Base-by-base conservation (phyloP, 352 stramenopile genomes). In the Pythium dissimile region DNA sequence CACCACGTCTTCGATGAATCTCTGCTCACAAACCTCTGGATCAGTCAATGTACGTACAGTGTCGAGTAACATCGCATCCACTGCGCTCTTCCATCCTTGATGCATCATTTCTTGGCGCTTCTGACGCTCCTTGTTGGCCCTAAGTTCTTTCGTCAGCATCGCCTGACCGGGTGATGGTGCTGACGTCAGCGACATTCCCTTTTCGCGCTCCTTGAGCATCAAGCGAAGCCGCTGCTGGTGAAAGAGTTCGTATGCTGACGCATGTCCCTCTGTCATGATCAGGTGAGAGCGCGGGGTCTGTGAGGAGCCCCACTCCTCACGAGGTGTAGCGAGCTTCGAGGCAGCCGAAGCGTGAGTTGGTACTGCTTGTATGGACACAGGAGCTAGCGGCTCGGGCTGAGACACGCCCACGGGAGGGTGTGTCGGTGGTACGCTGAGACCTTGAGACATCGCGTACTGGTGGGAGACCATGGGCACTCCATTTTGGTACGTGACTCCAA, bases 21-120 rank as follows among this genome's bases (percentile, higher is more conserved):
- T n/a, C n/a, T n/a, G n/a, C n/a, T n/a, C n/a, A n/a, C n/a, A n/a
- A n/a, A n/a, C n/a, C n/a, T n/a, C n/a, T 15, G 21, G 0, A 11
- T 26, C 20, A 34, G 10, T 10, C 24, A 11, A 28, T 5, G 1
- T 20, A 30, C 28, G 31, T 45, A 90, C 80, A 30, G 71, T 85
- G 53, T 78, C 88, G 55, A 86, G 76, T 15, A 70, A 72, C 54
- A 90, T 93, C 18, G 82, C 84, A 27, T 92, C 81, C 28, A 91
- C 83, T 7, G 85, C 85, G 48, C 80, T 88, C 63, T 90, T 95
- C 85, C 85, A 95, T 8, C 85, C 85, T 64, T 92, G 89, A 21
- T 95, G 83, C 81, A 95, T 91, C 54, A 95, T 92, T 27, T 85
- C 83, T 67, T 94, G 85, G 21, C 83, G 79, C 21, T 89, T 89